Conservation (phyloP, 305 asterid species). For the Fraxinus sp. region DNA sequence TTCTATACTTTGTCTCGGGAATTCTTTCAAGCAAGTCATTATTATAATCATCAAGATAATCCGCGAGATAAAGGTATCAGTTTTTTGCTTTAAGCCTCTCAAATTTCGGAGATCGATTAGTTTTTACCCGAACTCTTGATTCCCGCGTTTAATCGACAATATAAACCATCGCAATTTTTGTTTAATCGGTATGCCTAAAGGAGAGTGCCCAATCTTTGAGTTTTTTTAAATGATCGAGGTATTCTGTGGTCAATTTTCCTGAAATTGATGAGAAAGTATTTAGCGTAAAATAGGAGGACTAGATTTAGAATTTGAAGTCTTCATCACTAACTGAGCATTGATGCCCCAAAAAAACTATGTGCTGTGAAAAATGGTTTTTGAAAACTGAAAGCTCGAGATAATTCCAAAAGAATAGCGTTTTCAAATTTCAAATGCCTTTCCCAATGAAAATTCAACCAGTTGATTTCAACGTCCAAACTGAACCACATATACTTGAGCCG, state of each 20-base stretch:
- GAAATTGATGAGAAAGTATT: background rate
- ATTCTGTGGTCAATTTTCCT: background rate
- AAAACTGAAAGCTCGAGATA: constrained; percentile 7
- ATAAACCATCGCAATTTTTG: background rate
- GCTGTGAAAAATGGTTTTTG: constrained; percentile 28
- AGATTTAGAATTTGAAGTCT: constrained; percentile 12
- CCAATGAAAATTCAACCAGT: constrained; percentile 78
- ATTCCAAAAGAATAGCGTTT: constrained; percentile 4
- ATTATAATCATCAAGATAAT: constrained; percentile 16
- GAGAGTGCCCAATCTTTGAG: background rate
- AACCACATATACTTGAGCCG: constrained; percentile 41
- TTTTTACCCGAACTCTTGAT: constrained; percentile 24
- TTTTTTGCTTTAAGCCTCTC: constrained; percentile 25
- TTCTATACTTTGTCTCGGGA: constrained; percentile 45
- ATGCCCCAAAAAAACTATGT: background rate
- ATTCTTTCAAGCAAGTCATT: constrained; percentile 28
- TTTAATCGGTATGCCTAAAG: background rate
- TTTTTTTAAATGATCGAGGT: constrained; percentile 8
- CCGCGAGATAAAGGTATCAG: constrained; percentile 25
- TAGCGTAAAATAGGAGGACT: background rate
- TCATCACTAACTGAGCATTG: constrained; percentile 16
- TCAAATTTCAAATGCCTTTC: constrained; percentile 38
- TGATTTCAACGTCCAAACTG: constrained; percentile 43
- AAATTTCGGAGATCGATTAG: constrained; percentile 21
- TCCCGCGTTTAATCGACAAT: background rate